A percentile compares a stretch with the other conserved stretches of the same genome.
Evolutionary conservation across 129 eudicot species (phyloP).

Genomic region (Centrapalus pauciflorus): DNA sequence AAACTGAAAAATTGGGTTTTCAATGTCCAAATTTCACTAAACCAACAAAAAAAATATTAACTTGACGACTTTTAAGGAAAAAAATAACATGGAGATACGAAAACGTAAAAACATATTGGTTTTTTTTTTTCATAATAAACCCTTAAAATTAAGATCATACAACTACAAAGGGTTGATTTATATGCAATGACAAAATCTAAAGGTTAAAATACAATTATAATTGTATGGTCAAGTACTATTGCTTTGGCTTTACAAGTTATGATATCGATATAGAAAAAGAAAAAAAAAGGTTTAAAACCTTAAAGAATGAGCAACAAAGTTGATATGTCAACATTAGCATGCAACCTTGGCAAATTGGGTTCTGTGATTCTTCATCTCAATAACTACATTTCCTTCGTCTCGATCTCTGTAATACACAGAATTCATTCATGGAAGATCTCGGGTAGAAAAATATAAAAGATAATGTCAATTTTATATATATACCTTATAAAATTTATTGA

Average conservation of each 20-base stretch:
- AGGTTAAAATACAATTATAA: background rate
- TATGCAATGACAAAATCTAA: no score
- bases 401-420: conserved; percentile 20
- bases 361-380: conserved; percentile 26
- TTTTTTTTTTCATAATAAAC: background rate
- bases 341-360: conserved; percentile 41
- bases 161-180: no score
- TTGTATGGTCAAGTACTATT: background rate
- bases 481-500: background rate
- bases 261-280: conserved; percentile 1
- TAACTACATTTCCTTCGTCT: conserved; percentile 28
- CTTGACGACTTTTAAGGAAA: background rate
- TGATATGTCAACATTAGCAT: conserved; percentile 71
- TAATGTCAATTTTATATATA: background rate
- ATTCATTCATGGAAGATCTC: background rate
- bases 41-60: no score
- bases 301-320: conserved; percentile 41
- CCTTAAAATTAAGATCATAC: no score
- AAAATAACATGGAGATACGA: background rate
- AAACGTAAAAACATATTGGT: background rate
- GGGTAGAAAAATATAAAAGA: background rate
- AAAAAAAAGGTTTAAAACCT: conserved; percentile 9
- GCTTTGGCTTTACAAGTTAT: conserved; percentile 25
- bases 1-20: no score
- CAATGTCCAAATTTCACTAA: no score